A percentile compares a stretch with the other conserved stretches of the same genome.
Conservation (phyloP, 1,284 basidiomycete species). For the Caloboletus firmus region DNA sequence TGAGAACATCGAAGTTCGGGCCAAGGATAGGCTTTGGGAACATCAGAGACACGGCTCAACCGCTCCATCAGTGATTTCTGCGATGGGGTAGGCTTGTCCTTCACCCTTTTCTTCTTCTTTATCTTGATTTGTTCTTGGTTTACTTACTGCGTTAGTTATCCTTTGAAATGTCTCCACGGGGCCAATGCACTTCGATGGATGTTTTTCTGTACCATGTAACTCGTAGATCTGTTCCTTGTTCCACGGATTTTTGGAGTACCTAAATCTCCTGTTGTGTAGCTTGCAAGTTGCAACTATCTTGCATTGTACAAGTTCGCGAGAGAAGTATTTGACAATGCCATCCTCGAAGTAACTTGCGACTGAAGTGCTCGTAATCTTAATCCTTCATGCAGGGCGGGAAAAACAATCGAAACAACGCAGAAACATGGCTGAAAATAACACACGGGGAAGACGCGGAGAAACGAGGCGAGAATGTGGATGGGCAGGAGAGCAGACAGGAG, state of each 20-base stretch:
- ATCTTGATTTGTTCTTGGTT: constrained; percentile 12
- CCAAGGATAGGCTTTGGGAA: constrained; percentile 84
- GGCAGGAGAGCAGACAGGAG: too few species aligned
- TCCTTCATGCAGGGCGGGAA: too few species aligned
- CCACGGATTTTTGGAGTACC: neutral
- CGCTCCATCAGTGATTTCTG: constrained; percentile 44
- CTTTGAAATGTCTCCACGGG: neutral
- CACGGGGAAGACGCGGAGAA: too few species aligned
- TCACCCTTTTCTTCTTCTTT: neutral
- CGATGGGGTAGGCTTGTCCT: constrained; percentile 26
- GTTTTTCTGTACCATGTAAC: constrained; percentile 8
- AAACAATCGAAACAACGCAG: too few species aligned
- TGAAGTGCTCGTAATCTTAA: too few species aligned
- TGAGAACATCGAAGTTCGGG: constrained; percentile 82
- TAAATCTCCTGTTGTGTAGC: neutral
- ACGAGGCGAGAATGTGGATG: too few species aligned
- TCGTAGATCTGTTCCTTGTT: neutral
- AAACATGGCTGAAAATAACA: too few species aligned
- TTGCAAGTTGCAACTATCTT: neutral
- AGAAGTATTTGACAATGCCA: constrained; percentile 1
- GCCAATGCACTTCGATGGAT: neutral
- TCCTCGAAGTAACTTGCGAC: neutral
- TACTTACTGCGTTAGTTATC: neutral
- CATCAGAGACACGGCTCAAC: constrained; percentile 56
- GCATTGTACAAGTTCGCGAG: neutral